Base-by-base conservation (phyloP, 495 filamentous ascomycete genomes). In the Lasiosphaeriaceae sp. region DNA sequence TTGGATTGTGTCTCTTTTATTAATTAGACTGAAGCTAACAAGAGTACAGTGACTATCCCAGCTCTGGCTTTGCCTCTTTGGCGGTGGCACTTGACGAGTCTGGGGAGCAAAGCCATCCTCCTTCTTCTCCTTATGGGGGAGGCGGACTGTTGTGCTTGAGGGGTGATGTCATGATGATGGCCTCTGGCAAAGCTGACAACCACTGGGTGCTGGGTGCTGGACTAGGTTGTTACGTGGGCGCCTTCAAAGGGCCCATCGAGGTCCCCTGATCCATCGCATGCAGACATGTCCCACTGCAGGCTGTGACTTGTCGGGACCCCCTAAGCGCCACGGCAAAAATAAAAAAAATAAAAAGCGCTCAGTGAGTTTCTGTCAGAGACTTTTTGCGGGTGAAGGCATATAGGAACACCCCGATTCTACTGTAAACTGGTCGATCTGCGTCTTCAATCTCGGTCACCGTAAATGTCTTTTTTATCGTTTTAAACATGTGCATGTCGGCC, bases 401-500 rank as follows among this genome's bases (percentile, higher is more conserved):
- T 43, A 89, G 74, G 62, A 85, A 87, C 31, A 90, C 71, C 31
- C 81, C 81, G 49, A 88, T 81, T 47, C 83, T 77, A 46, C 72
- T 76, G 64, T 86, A 89, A 8, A 74, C 71, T 6, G 73, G 68
- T n/a, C 79, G 70, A 53, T 86, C 80, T n/a, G 83, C 79, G 59
- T 88, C 84, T 50, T 73, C 70, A 31, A 90, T 71, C 58, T 90
- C 85, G 37, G 78, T 77, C 29, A 91, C 77, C 6, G 73, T 55
- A 59, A 90, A 90, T 43, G 72, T 64, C 69, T 86, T 90, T 64
- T 74, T 83, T 11, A 85, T 83, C 58, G 74, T 75, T 72, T 85
- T 88, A 65, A 90, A 78, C 61, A 90, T 89, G 52, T 84, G 82
- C 68, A 86, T 74, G 63, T 92, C 88, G 50, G 86, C 88, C 57